Evolutionary conservation across 306 rosid species (phyloP), one percentile per base, ranked within the genome.

Genomic region (Sicyos baderoa): DNA sequence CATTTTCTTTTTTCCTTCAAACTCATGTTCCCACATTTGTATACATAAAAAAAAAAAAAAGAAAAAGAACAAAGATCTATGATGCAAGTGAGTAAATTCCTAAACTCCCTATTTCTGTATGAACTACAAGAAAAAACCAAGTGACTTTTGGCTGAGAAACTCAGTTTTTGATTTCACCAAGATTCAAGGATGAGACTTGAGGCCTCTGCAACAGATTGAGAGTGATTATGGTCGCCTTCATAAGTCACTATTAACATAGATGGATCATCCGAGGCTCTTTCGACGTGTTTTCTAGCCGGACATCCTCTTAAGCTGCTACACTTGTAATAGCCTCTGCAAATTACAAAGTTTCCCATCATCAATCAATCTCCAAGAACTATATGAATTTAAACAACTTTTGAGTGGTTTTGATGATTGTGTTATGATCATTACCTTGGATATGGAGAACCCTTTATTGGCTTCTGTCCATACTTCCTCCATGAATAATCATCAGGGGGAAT

Each of bases 261-360:
- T 29, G 97, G 86, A 72, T 92, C 97, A 61, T 92, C 97, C 42
- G 85, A 61, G 21, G 96, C 97, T 82, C 97, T 68, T 69, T 92
- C 97, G 21, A 92, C 97, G 29, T 92, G 97, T n/a, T 92, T 92
- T 15, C 97, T 73, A 9, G 97, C 97, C 15, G 97, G 97, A 71
- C 97, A 92, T 0, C 97, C 97, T 79, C 97, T 79, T 0, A 92
- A 88, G 10, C 96, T 92, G 76, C 97, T 92, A 73, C 97, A 92
- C 88, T 92, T 92, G 74, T 92, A 92, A 79, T 92, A 92, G 0
- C 96, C 95, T 81, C 97, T 92, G 83, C 72, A 52, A 23, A 68
- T 73, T 53, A 45, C 65, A 58, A 35, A 61, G 0, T 6, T 35
- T 3, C 47, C 23, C 27, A 7, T 9, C n/a, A n/a, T n/a, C n/a